phyloP scores from a whole-genome alignment of 805 yeast species.

The Kluyveromyces siamensis region DNA sequence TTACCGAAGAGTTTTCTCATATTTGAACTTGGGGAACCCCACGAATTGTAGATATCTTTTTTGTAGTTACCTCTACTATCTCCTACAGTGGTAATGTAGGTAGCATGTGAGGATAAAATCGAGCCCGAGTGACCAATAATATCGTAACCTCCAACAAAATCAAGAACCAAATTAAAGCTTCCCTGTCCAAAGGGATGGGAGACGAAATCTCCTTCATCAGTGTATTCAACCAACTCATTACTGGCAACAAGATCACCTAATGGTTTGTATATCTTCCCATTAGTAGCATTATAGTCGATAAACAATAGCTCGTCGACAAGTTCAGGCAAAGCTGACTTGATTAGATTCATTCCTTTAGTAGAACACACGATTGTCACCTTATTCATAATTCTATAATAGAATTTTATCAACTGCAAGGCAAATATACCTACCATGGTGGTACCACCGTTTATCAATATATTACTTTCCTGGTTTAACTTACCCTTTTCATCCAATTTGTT shows the following conservation, averaged over 20 bases:
- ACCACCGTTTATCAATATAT: conserved; percentile 65
- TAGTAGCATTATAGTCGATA: conserved; percentile 22
- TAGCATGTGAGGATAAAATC: conserved; percentile 40
- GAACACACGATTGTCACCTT: conserved; percentile 54
- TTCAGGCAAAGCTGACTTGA: conserved; percentile 32
- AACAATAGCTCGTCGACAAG: conserved; percentile 32
- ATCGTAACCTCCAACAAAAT: conserved; percentile 60
- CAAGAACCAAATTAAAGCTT: conserved; percentile 57
- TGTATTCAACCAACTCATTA: conserved; percentile 29
- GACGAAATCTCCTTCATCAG: conserved; percentile 19
- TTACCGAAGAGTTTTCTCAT: conserved; percentile 30
- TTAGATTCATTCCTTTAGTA: conserved; percentile 38
- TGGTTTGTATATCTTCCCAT: conserved; percentile 25
- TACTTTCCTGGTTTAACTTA: conserved; percentile 32
- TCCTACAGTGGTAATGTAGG: conserved; percentile 55
- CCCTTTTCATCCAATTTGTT: conserved; percentile 19
- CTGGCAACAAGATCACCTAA: conserved; percentile 24
- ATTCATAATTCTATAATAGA: conserved; percentile 36
- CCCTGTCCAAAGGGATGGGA: conserved; percentile 28
- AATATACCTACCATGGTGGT: conserved; percentile 65
- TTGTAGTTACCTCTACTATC: conserved; percentile 39
- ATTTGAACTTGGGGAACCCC: conserved; percentile 29
- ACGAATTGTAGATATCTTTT: conserved; percentile 28
- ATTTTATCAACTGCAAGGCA: conserved; percentile 50
- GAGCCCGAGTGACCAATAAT: conserved; percentile 36